A percentile compares a stretch with the other conserved stretches of the same genome.
These are phyloP conservation scores for Dryas integrifolia DNA, from an alignment of 331 rosid species.

Conservation along the genomic window DNA sequence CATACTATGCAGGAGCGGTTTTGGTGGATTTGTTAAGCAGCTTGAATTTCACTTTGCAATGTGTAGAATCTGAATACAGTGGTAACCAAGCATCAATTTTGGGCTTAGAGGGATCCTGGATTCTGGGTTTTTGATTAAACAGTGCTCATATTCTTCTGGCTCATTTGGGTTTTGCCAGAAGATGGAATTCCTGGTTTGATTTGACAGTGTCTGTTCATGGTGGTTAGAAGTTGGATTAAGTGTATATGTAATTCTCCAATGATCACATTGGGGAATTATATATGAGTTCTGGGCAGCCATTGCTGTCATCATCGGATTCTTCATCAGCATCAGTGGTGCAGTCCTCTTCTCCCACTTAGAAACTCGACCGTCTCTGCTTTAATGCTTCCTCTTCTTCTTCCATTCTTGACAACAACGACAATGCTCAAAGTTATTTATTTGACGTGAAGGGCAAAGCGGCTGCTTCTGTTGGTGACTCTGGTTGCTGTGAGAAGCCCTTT, in stretches of 20 bases:
- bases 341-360: constrained; percentile 25
- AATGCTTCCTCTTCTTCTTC: constrained; percentile 43
- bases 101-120: neutral
- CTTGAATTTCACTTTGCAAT: constrained; percentile 9
- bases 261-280: constrained; percentile 34
- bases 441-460: constrained; percentile 31
- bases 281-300: constrained; percentile 63
- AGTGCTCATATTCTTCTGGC: neutral
- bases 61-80: neutral
- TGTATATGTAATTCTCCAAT: constrained; percentile 32
- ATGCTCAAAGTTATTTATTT: constrained; percentile 23
- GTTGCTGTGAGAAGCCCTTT: constrained; percentile 32
- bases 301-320: constrained; percentile 48
- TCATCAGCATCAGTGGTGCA: constrained; percentile 35
- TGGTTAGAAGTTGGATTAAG: constrained; percentile 18
- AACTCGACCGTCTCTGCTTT: constrained; percentile 31
- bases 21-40: neutral
- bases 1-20: neutral
- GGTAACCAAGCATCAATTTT: neutral
- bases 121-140: neutral
- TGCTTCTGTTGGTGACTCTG: constrained; percentile 26
- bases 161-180: neutral
- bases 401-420: constrained; percentile 29
- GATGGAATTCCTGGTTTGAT: constrained; percentile 10
- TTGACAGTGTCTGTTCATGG: constrained; percentile 15